Evolutionary conservation across 1,139 yeast species (phyloP).

Genomic region (Arxiozyma heterogenica): DNA sequence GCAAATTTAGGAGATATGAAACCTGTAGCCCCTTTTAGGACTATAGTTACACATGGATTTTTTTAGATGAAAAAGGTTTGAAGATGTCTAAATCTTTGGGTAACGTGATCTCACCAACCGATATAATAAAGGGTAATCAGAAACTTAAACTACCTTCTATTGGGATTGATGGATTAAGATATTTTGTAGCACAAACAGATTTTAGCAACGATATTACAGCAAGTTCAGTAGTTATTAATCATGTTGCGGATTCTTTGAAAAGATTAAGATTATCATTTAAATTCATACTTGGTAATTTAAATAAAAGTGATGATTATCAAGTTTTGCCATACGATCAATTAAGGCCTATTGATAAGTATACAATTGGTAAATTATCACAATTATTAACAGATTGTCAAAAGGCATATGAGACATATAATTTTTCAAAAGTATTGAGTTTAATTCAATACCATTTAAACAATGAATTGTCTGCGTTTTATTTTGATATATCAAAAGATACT

Average conservation of each 20-base stretch:
- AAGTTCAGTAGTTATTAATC: conserved; percentile 60
- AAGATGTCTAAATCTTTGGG: conserved; percentile 95
- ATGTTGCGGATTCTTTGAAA: conserved; percentile 72
- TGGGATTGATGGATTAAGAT: conserved; percentile 85
- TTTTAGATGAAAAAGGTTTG: conserved; percentile 71
- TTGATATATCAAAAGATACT: conserved; percentile 78
- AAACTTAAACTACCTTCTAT: conserved; percentile 51
- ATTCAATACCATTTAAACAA: conserved; percentile 66
- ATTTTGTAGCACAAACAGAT: conserved; percentile 87
- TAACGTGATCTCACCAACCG: conserved; percentile 62
- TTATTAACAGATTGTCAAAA: conserved; percentile 38
- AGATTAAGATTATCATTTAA: conserved; percentile 76
- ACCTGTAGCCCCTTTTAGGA: conserved; percentile 57
- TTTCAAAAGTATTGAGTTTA: conserved; percentile 53
- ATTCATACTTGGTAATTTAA: conserved; percentile 70
- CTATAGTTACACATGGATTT: conserved; percentile 87
- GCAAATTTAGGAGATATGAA: neutral
- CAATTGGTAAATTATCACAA: conserved; percentile 46
- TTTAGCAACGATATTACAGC: conserved; percentile 72
- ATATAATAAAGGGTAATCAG: conserved; percentile 58
- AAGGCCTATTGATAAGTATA: conserved; percentile 53
- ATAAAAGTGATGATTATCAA: conserved; percentile 27
- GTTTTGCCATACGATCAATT: conserved; percentile 31
- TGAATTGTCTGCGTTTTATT: conserved; percentile 72
- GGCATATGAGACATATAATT: conserved; percentile 51